phyloP scores from a whole-genome alignment of 1,284 basidiomycete species.

The Boletellus sp. region DNA sequence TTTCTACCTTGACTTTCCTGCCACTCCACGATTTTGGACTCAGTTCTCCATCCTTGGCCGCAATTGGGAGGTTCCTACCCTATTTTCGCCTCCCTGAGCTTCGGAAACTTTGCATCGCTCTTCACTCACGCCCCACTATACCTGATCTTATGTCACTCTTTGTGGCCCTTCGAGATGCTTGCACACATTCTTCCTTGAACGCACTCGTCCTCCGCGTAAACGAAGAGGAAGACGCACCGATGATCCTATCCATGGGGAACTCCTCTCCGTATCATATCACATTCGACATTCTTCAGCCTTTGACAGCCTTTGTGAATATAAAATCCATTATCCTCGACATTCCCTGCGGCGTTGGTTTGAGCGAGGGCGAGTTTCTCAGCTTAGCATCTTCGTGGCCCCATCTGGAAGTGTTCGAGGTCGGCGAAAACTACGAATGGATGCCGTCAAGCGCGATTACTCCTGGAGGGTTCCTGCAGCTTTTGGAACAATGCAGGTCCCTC shows the following conservation, averaged over 20 bases:
- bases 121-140: no score
- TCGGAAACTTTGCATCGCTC: no score
- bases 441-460: conserved; percentile 12
- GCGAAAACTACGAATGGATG: not conserved
- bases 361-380: conserved; percentile 8
- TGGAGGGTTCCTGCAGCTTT: conserved; percentile 6
- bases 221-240: no score
- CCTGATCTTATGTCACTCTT: no score
- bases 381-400: conserved; percentile 18
- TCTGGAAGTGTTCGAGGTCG: conserved; percentile 3
- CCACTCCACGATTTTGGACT: not conserved
- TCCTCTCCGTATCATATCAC: no score
- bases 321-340: conserved; percentile 4
- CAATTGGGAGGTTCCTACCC: conserved; percentile 5
- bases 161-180: no score
- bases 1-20: no score
- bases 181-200: no score
- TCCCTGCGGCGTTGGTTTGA: not conserved
- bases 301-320: conserved; percentile 14
- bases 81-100: not conserved
- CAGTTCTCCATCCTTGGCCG: not conserved
- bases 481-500: conserved; percentile 14
- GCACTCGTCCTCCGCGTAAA: no score
- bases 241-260: no score
- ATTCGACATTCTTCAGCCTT: conserved; percentile 1